phyloP scores from a whole-genome alignment of 306 rosid genomes.

The Corylus avellana region DNA sequence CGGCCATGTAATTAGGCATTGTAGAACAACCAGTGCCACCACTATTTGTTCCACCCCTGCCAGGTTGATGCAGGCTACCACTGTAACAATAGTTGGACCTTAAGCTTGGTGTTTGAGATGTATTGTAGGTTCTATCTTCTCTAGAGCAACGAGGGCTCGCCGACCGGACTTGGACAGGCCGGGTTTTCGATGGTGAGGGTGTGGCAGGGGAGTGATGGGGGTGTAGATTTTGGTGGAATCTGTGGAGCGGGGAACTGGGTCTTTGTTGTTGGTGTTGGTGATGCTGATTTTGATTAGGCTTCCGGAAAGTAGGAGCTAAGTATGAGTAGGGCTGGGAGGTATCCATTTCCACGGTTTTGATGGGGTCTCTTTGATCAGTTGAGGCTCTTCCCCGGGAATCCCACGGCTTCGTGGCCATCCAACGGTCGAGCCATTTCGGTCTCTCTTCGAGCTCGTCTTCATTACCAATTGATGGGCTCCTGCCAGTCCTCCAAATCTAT shows the following conservation, averaged over 20 bases:
- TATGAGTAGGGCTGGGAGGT: constrained; percentile 82
- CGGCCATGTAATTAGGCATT: constrained; percentile 96
- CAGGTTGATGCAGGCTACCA: constrained; percentile 50
- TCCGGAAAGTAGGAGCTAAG: constrained; percentile 57
- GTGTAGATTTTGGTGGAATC: constrained; percentile 52
- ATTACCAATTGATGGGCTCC: constrained; percentile 81
- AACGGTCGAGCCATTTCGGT: constrained; percentile 76
- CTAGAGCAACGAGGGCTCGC: constrained; percentile 73
- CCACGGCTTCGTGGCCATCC: constrained; percentile 91
- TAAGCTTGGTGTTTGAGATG: constrained; percentile 87
- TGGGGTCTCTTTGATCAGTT: constrained; percentile 78
- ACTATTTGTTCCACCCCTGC: constrained; percentile 44
- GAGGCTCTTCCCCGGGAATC: constrained; percentile 82
- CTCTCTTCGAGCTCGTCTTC: constrained; percentile 79
- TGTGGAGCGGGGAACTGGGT: constrained; percentile 60
- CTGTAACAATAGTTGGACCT: constrained; percentile 75
- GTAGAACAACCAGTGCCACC: constrained; percentile 25
- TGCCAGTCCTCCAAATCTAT: constrained; percentile 66
- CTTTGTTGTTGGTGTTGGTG: constrained; percentile 66
- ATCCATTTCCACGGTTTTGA: constrained; percentile 85
- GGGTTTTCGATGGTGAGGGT: constrained; percentile 76
- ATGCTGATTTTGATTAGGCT: constrained; percentile 64
- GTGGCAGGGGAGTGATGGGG: constrained; percentile 61
- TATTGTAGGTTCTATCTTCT: constrained; percentile 63
- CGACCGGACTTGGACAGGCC: constrained; percentile 74